These are phyloP conservation scores for Lantana camara DNA, from an alignment of 257 asterid species.

Conservation along the genomic window DNA sequence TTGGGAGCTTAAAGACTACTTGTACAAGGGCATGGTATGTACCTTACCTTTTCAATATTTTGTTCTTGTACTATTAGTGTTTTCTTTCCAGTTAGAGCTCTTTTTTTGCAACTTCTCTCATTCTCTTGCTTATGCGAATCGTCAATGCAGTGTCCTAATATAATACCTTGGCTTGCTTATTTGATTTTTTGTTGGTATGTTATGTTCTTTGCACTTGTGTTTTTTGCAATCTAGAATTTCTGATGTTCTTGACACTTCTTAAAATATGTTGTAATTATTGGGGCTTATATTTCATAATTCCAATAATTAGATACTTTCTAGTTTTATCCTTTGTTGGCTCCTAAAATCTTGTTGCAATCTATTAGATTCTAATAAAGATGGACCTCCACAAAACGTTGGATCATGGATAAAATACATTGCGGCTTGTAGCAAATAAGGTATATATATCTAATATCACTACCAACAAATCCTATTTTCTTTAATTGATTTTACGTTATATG, in stretches of 20 bases:
- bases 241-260: background rate
- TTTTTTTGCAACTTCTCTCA: too few relatives aligned
- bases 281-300: constrained; percentile 13
- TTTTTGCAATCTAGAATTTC: background rate
- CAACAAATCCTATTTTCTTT: background rate
- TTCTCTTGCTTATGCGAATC: too few relatives aligned
- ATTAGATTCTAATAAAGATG: constrained; percentile 56
- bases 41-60: too few relatives aligned
- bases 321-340: constrained; percentile 21
- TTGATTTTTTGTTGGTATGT: background rate
- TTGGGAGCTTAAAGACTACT: too few relatives aligned
- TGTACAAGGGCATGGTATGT: too few relatives aligned
- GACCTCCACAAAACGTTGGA: constrained; percentile 83
- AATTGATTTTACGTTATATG: constrained; percentile 3
- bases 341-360: constrained; percentile 30
- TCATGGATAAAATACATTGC: constrained; percentile 66
- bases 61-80: too few relatives aligned
- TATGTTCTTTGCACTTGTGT: too few relatives aligned
- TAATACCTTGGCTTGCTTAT: background rate
- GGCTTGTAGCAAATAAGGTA: constrained; percentile 68
- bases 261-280: background rate
- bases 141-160: too few relatives aligned
- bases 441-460: constrained; percentile 22
- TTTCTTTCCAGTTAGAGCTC: too few relatives aligned
- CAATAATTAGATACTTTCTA: background rate